These are phyloP conservation scores for Melampsora medusae DNA, from an alignment of 1,284 basidiomycete species.

Conservation along the genomic window DNA sequence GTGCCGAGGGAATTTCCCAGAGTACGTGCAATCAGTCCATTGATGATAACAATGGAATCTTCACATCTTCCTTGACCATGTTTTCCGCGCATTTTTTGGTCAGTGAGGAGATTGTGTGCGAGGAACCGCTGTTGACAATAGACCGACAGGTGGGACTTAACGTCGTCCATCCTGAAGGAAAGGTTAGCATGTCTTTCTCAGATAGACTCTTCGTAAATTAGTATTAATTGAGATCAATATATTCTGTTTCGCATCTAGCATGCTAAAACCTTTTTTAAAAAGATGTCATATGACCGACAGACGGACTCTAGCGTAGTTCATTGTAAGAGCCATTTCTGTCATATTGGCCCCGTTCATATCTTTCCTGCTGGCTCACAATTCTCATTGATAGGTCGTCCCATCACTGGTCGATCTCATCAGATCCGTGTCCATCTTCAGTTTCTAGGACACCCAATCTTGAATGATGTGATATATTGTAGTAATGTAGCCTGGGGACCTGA, in stretches of 20 bases:
- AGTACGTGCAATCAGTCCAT: conserved; percentile 59
- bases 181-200: conserved; percentile 60
- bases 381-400: conserved; percentile 48
- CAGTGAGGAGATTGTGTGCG: conserved; percentile 75
- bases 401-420: conserved; percentile 72
- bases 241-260: conserved; percentile 58
- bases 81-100: not conserved
- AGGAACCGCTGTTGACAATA: conserved; percentile 83
- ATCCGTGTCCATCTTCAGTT: conserved; percentile 94
- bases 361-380: not conserved
- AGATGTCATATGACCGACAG: conserved; percentile 75
- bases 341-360: not conserved
- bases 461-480: conserved; percentile 59
- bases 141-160: conserved; percentile 95
- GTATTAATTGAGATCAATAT: too few species aligned
- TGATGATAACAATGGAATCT: not conserved
- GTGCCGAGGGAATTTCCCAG: conserved; percentile 76
- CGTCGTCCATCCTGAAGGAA: conserved; percentile 88
- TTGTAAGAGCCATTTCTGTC: conserved; percentile 63
- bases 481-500: conserved; percentile 75
- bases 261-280: conserved; percentile 84
- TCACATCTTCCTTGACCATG: not conserved
- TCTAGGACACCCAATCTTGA: conserved; percentile 84
- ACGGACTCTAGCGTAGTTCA: conserved; percentile 84
- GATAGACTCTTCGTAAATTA: not conserved